phyloP scores from a whole-genome alignment of 257 asterid genomes.

The Solanum neorickii region DNA sequence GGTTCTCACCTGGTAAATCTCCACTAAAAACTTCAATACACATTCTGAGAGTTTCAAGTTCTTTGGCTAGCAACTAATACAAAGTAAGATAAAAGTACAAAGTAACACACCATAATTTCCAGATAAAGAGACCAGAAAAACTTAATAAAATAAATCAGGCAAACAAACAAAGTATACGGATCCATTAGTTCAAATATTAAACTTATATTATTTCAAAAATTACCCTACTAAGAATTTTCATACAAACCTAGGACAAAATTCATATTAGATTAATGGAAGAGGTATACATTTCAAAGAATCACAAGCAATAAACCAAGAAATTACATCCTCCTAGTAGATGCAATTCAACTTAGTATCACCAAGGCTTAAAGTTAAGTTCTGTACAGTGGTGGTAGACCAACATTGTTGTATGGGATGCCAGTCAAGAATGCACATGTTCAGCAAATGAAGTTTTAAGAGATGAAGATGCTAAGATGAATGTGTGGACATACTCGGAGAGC shows the following conservation, averaged over 20 bases:
- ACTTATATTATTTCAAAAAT: neutral
- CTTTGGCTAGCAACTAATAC: neutral
- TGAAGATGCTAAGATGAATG: neutral
- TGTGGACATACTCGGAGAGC: neutral
- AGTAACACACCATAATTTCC: neutral
- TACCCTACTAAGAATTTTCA: neutral
- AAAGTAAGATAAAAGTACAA: neutral
- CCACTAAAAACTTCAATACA: conserved; percentile 4
- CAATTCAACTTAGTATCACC: neutral
- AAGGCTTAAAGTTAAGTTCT: neutral
- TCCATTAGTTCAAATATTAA: neutral
- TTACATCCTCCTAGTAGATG: neutral
- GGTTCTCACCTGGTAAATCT: conserved; percentile 41
- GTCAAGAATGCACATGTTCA: neutral
- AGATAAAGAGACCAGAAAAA: neutral
- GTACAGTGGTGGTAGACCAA: neutral
- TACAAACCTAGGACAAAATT: neutral
- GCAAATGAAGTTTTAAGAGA: neutral
- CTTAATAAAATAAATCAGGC: neutral
- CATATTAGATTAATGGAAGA: neutral
- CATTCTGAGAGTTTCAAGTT: neutral
- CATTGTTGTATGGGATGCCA: neutral
- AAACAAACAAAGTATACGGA: neutral
- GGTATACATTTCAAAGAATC: neutral
- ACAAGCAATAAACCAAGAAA: neutral